phyloP scores from a whole-genome alignment of 2,329 filamentous ascomycete genomes.

The Metarhizium humberi region DNA sequence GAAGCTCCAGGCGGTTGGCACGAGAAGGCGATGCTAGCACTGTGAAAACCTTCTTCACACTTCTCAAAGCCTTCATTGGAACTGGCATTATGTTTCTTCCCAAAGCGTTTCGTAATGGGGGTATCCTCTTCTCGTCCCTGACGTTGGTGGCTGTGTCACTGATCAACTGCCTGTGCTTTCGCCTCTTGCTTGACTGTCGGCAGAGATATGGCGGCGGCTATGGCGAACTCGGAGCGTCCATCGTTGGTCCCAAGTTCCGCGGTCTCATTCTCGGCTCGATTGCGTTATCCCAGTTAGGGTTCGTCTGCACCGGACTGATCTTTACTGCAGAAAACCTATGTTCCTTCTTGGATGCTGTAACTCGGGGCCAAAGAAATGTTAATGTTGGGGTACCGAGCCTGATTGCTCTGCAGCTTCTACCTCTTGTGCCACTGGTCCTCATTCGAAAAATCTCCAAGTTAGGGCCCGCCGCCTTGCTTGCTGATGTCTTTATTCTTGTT shows the following conservation, averaged over 20 bases:
- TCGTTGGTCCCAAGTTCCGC: conserved; percentile 55
- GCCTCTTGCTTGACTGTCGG: conserved; percentile 60
- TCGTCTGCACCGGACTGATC: conserved; percentile 69
- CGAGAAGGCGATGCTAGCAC: conserved; percentile 53
- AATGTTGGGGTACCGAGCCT: conserved; percentile 42
- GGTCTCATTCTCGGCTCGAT: conserved; percentile 60
- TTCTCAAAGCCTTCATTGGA: conserved; percentile 70
- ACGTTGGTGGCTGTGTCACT: conserved; percentile 56
- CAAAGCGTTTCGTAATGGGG: conserved; percentile 71
- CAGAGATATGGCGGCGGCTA: conserved; percentile 58
- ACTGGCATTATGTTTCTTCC: conserved; percentile 77
- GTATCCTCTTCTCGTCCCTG: conserved; percentile 64
- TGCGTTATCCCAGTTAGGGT: conserved; percentile 66
- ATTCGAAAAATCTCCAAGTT: conserved; percentile 71
- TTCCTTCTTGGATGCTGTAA: conserved; percentile 57
- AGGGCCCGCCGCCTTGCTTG: conserved; percentile 57
- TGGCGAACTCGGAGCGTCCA: conserved; percentile 60
- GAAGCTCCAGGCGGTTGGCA: conserved; percentile 32
- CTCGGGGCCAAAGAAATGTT: conserved; percentile 36
- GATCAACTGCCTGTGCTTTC: conserved; percentile 62
- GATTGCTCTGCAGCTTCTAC: conserved; percentile 55
- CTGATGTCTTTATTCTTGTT: conserved; percentile 63
- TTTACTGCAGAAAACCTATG: conserved; percentile 68
- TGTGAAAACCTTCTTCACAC: conserved; percentile 68
- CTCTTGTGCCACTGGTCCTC: conserved; percentile 57